Conservation (phyloP, 495 filamentous ascomycete genomes). For the Hypoxylon fuscum region DNA sequence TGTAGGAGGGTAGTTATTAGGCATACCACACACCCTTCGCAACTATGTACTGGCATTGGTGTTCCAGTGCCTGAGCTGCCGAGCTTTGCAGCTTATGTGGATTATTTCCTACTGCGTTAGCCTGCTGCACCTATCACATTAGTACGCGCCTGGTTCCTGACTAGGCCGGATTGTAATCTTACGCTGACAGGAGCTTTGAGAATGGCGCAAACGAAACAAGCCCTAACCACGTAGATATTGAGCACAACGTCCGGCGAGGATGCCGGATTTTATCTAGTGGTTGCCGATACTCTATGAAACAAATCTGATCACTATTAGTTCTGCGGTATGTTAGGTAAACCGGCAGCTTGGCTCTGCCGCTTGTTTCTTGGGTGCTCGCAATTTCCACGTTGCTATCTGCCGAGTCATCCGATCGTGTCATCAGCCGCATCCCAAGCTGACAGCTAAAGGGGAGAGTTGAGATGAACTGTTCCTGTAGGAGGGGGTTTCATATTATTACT, state of each 20-base stretch:
- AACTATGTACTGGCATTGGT: constrained; percentile 7
- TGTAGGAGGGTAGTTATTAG: neutral
- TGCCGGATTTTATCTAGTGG: neutral
- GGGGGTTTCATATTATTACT: constrained; percentile 1
- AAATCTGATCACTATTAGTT: neutral
- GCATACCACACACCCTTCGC: neutral
- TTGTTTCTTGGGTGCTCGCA: no score
- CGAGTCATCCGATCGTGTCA: constrained; percentile 1
- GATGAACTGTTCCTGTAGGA: constrained; percentile 23
- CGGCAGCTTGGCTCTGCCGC: no score
- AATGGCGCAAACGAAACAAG: constrained; percentile 21
- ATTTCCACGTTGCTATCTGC: neutral
- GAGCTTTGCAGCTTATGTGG: constrained; percentile 11
- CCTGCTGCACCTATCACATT: constrained; percentile 36
- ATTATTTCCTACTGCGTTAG: constrained; percentile 22
- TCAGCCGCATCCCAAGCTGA: constrained; percentile 14
- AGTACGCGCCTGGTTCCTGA: constrained; percentile 36
- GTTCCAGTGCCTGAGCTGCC: constrained; percentile 1
- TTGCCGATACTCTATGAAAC: neutral
- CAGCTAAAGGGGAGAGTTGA: neutral
- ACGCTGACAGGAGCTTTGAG: constrained; percentile 33
- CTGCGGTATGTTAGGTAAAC: no score
- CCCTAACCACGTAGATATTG: constrained; percentile 20
- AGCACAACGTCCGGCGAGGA: constrained; percentile 9
- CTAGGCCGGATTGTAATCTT: constrained; percentile 36